Base-by-base conservation (phyloP, 495 filamentous ascomycete species). In the Penicillium coprophilum region DNA sequence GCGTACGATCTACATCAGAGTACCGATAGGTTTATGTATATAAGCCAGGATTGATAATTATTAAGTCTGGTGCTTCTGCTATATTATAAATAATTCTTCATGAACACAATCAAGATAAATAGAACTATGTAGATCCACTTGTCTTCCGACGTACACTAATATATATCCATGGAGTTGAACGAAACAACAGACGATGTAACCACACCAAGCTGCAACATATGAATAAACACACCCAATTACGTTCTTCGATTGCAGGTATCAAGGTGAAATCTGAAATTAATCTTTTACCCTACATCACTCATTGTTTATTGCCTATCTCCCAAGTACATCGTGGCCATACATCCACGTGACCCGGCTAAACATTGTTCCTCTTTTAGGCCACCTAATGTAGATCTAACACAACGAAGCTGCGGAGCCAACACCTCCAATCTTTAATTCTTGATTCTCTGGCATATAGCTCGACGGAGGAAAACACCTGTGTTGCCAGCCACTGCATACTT, bases 341-440 rank as follows among this genome's bases (percentile, higher is more conserved):
- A 17, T 5, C 11, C 59, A 65, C 62, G 62, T 67, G 62, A 65
- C 46, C 47, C 54, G 57, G 58, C 41, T 12, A 28, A 64, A 62
- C 56, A 56, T 61, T 60, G 41, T 66, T 66, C 57, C 57, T 17
- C 20, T 31, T 48, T 40, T 60, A 52, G 52, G 52, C 52, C 52
- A 54, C 52, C 41, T 54, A 54, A 54, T 46, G 52, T 54, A 46
- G 52, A 46, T 54, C 52, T 31, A 54, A 23, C 36, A 47, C 17
- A 39, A 46, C 19, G 30, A 39, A 24, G 30, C n/a, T 17, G 43
- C 31, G 43, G 52, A 59, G 57, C 49, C 24, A 53, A 44, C 31
- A 28, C 28, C 15, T 54, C 43, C 23, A 28, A 32, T 32, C 24
- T 23, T 19, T 2, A 52, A 36, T 34, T 34, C 41, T 36, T 19